A percentile compares a stretch with the other conserved stretches of the same genome.
phyloP scores from a whole-genome alignment of 176 grass and related monocot genomes.

The Musa itinerans region DNA sequence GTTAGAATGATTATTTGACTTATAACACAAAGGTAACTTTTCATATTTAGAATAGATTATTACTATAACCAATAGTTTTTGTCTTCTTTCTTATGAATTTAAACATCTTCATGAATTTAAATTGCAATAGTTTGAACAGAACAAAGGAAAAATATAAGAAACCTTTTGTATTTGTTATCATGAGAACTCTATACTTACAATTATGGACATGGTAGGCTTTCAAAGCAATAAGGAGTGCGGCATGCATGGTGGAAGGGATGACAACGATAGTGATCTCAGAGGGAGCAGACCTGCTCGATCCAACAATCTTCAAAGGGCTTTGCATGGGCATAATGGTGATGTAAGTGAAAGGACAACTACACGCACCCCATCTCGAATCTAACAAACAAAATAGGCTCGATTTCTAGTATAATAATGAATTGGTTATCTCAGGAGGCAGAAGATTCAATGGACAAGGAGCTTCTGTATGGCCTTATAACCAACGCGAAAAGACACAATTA shows the following conservation, averaged over 20 bases:
- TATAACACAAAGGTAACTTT: slow-evolving; percentile 23
- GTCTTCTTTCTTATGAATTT: too few relatives aligned
- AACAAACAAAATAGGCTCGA: slow-evolving; percentile 57
- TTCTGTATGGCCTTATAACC: slow-evolving; percentile 28
- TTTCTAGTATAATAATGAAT: slow-evolving; percentile 26
- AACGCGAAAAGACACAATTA: slow-evolving; percentile 43
- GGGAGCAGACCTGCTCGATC: slow-evolving; percentile 19
- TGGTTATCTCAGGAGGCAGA: slow-evolving; percentile 39
- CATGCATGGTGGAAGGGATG: slow-evolving; percentile 28
- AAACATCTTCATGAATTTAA: too few relatives aligned
- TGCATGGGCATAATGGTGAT: slow-evolving; percentile 22
- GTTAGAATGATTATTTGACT: too few relatives aligned
- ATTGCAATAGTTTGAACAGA: too few relatives aligned
- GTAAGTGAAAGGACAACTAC: slow-evolving; percentile 25
- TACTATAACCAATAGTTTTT: too few relatives aligned
- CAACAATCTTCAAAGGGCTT: slow-evolving; percentile 4
- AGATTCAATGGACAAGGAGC: slow-evolving; percentile 38
- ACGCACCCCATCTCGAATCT: slow-evolving; percentile 33
- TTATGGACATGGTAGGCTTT: slow-evolving; percentile 18
- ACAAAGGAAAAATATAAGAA: not conserved
- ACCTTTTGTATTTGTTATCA: not conserved
- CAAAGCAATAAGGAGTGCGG: slow-evolving; percentile 42
- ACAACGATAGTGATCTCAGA: not conserved
- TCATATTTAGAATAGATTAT: not conserved
- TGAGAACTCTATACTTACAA: not conserved